These are phyloP conservation scores for Nectriaceae sp. DNA, from an alignment of 2,329 filamentous ascomycete genomes.

Conservation along the genomic window DNA sequence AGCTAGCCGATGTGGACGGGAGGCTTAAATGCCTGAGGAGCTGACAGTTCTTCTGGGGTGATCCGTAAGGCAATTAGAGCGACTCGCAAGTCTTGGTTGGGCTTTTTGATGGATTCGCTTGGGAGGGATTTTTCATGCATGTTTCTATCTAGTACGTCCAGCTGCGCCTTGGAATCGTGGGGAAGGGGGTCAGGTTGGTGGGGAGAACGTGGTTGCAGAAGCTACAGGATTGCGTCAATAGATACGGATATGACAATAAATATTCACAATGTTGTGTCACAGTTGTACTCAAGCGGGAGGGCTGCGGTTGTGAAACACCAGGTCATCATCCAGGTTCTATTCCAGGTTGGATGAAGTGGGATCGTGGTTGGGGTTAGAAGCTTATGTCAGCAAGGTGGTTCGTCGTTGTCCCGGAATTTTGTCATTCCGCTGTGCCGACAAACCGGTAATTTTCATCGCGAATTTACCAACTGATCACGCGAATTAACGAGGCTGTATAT, in stretches of 20 bases:
- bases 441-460: conserved; percentile 29
- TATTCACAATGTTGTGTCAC: not conserved
- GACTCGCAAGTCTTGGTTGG: too few relatives aligned
- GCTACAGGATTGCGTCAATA: not conserved
- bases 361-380: not conserved
- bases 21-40: too few relatives aligned
- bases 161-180: too few relatives aligned
- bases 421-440: conserved; percentile 17
- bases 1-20: too few relatives aligned
- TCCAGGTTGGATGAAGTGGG: not conserved
- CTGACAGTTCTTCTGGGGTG: too few relatives aligned
- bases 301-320: conserved; percentile 1
- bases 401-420: conserved; percentile 18
- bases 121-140: too few relatives aligned
- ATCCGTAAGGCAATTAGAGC: too few relatives aligned
- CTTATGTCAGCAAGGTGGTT: not conserved
- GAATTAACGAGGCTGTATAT: conserved; percentile 23
- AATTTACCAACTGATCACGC: conserved; percentile 23
- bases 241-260: not conserved
- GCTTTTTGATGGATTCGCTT: too few relatives aligned
- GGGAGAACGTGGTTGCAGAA: not conserved
- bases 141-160: too few relatives aligned
- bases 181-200: too few relatives aligned
- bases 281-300: not conserved
- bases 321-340: not conserved